Conservation (phyloP, 148 eudicot species). For the Spergularia marina region DNA sequence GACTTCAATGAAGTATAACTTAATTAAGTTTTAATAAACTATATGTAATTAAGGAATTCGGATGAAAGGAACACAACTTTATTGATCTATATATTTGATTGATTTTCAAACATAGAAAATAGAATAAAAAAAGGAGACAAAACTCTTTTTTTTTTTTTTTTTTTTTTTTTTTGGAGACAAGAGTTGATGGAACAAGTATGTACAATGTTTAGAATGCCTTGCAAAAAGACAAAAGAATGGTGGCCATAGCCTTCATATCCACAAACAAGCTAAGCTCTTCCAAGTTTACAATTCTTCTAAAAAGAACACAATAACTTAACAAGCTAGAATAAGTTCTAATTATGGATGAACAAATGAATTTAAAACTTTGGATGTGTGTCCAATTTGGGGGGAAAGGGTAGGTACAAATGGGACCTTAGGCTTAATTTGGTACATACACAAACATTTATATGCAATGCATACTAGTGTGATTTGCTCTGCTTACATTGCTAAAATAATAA, state of each 20-base stretch:
- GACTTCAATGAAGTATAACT: too few relatives aligned
- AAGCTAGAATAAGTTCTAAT: background rate
- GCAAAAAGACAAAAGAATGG: constrained; percentile 1
- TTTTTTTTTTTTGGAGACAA: too few relatives aligned
- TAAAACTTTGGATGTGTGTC: constrained; percentile 9
- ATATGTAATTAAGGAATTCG: background rate
- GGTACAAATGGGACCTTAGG: constrained; percentile 9
- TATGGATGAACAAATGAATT: constrained; percentile 8
- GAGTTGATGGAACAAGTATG: background rate
- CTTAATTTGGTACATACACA: constrained; percentile 3
- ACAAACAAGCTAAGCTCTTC: background rate
- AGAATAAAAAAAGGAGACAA: too few relatives aligned
- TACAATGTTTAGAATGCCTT: background rate
- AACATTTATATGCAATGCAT: constrained; percentile 2
- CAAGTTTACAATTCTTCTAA: background rate
- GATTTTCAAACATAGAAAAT: too few relatives aligned
- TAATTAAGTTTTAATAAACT: too few relatives aligned
- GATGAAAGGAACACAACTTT: background rate
- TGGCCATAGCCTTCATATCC: background rate
- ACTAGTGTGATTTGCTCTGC: background rate
- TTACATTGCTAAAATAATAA: background rate
- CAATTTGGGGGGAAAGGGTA: constrained; percentile 10
- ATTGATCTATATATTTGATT: background rate
- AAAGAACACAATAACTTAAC: background rate
- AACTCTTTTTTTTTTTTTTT: too few relatives aligned